Base-by-base conservation (phyloP, 305 asterid genomes). In the Withania somnifera region DNA sequence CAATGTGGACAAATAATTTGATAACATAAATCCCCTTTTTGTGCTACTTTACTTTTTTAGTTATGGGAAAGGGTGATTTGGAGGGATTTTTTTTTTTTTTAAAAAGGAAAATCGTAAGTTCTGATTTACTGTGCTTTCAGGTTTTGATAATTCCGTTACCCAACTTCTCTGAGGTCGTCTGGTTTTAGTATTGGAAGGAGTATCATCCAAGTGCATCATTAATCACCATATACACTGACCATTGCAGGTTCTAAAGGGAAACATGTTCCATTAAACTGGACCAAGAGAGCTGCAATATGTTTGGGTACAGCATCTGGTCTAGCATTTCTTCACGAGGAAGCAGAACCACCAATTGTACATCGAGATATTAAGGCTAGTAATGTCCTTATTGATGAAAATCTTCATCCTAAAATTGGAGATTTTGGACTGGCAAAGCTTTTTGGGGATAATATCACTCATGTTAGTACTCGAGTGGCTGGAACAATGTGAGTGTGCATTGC, bases 291-390 rank as follows among this genome's bases (percentile, higher is more conserved):
- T 73, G 88, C 88, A 10, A 92, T 94, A 80, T 92, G 97, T 38
- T 56, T 80, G 66, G 98, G 95, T 10, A 91, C 94, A 24, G 98
- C 98, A 81, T 82, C 91, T 11, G 98, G 95, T 40, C 93, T 94
- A 80, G 91, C 91, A 42, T 94, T 90, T 85, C 97, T 94, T 82
- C 98, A 94, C 15, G 97, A 90, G 88, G 95, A 93, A 24, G 92
- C 87, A 22, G 90, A 88, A 38, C 97, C 95, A 0, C 66, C 77
- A 78, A 92, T 94, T 51, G 97, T 94, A 66, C 98, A 94, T 78
- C 92, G 97, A 19, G 98, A 94, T 83, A 91, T 94, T 80, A 94
- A 94, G 87, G 97, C 98, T 57, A 94, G 98, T 89, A 94, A 94
- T 51, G 89, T 94, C 83, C 98, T 94, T 71, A 95, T 94, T 30